These are phyloP conservation scores for Schizothecium vesticola DNA, from an alignment of 495 filamentous ascomycete genomes.

Conservation along the genomic window DNA sequence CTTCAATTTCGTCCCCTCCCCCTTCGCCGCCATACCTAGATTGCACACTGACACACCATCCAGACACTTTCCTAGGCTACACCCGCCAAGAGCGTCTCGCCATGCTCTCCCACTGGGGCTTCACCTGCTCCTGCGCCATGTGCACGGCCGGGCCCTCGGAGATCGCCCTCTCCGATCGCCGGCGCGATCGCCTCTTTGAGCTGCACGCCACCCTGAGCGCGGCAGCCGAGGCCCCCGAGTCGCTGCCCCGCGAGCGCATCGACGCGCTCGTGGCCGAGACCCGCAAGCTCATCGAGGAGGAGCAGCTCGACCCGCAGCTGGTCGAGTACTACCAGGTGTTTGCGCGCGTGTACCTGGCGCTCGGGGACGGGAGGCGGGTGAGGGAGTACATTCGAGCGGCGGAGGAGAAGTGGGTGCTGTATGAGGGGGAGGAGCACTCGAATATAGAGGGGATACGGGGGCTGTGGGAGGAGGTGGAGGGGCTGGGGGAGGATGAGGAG, in stretches of 20 bases:
- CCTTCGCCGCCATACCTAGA: too few relatives aligned
- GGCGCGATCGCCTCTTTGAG: conserved; percentile 22
- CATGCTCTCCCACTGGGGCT: conserved; percentile 27
- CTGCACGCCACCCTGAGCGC: conserved; percentile 19
- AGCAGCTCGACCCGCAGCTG: conserved; percentile 30
- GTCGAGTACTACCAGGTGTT: conserved; percentile 28
- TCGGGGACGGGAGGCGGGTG: conserved; percentile 20
- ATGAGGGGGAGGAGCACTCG: conserved; percentile 33
- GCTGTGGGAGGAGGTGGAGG: conserved; percentile 22
- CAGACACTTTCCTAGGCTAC: conserved; percentile 32
- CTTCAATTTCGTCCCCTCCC: conserved; percentile 7
- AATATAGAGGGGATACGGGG: conserved; percentile 30
- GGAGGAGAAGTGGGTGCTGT: conserved; percentile 27
- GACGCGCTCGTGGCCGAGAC: conserved; percentile 21
- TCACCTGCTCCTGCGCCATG: conserved; percentile 29
- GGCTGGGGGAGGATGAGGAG: conserved; percentile 4
- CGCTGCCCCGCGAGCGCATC: conserved; percentile 8
- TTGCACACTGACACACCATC: neutral
- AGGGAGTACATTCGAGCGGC: conserved; percentile 21
- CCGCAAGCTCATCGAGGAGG: conserved; percentile 21
- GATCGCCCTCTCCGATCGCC: conserved; percentile 19
- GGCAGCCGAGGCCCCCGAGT: conserved; percentile 8
- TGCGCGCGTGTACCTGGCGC: conserved; percentile 28
- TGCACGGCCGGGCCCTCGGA: conserved; percentile 21
- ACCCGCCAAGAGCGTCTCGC: conserved; percentile 23